A percentile compares a stretch with the other conserved stretches of the same genome.
phyloP scores from a whole-genome alignment of 345 rosid species.

The Leavenworthia alabamica region DNA sequence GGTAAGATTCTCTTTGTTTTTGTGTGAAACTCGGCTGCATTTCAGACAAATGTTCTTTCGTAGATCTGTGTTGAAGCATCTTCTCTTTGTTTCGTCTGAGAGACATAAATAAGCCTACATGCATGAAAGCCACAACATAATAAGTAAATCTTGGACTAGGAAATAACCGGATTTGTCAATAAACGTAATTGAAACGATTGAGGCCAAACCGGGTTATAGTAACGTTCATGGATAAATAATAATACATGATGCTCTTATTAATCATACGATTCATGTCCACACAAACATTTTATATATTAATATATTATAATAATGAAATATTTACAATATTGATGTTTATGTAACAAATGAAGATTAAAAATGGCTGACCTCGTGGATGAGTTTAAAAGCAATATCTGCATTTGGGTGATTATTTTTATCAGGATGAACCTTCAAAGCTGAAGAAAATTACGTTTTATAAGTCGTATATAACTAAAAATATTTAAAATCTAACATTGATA shows the following conservation, averaged over 20 bases:
- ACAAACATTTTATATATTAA: not conserved
- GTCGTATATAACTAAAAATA: not conserved
- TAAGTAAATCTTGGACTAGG: not conserved
- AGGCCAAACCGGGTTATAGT: slow-evolving; percentile 3
- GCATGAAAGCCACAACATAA: not conserved
- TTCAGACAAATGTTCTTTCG: slow-evolving; percentile 44
- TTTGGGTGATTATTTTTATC: slow-evolving; percentile 86
- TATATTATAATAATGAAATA: not conserved
- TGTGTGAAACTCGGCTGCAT: slow-evolving; percentile 47
- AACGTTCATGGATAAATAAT: not conserved
- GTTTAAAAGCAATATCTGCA: slow-evolving; percentile 88
- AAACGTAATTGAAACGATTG: not conserved
- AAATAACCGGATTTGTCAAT: not conserved
- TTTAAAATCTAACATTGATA: not conserved
- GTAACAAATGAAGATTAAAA: not conserved
- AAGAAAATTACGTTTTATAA: not conserved
- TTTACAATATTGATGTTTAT: not conserved
- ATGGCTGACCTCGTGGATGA: slow-evolving; percentile 69
- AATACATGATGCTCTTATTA: not conserved
- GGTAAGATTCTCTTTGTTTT: slow-evolving; percentile 19
- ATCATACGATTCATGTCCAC: slow-evolving; percentile 6
- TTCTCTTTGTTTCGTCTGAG: slow-evolving; percentile 51
- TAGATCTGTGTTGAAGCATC: slow-evolving; percentile 51
- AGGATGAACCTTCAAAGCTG: slow-evolving; percentile 91
- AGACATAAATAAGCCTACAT: slow-evolving; percentile 74